Base-by-base conservation (phyloP, 306 rosid genomes). In the Corylus avellana region DNA sequence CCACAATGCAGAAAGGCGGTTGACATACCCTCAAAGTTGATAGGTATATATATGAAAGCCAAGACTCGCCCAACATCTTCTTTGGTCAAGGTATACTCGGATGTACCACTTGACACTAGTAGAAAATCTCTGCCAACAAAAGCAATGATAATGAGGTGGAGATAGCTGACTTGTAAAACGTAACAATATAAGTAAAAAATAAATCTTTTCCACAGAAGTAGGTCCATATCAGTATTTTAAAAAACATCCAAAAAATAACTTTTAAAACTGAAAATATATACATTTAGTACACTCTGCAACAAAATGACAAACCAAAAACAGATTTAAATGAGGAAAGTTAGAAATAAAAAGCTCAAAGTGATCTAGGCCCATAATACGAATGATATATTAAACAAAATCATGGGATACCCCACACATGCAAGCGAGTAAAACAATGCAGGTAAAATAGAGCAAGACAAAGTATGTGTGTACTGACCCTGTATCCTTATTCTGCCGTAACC, bases 11-110 rank as follows among this genome's bases (percentile, higher is more conserved):
- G 54, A 58, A 75, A 71, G 57, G 55, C 20, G 56, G 22, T 27
- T 67, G 25, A 68, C 82, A 77, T 83, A 95, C 99, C 99, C 85
- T 95, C 99, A 83, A 95, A 88, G 72, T 95, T 95, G 83, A 88
- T 90, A 67, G 99, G 99, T 82, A 93, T 76, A 78, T 91, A 95
- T 5, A 82, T 89, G 85, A 93, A 95, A 82, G 89, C 82, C 89
- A 95, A 80, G 72, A 86, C 85, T 25, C 70, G 88, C 42, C 97
- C 98, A 83, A 95, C 88, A 84, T 95, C 99, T 61, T 95, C 97
- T 90, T 91, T 91, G 76, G 91, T 89, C 87, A 95, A 85, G 82
- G 90, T 85, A 78, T 93, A 95, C 69, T 90, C 99, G 51, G 91
- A 83, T 72, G 98, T 91, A 59, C 98, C 98, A 50, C 92, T 88